These are phyloP conservation scores for Cruciata laevipes DNA, from an alignment of 257 asterid genomes.

Conservation along the genomic window DNA sequence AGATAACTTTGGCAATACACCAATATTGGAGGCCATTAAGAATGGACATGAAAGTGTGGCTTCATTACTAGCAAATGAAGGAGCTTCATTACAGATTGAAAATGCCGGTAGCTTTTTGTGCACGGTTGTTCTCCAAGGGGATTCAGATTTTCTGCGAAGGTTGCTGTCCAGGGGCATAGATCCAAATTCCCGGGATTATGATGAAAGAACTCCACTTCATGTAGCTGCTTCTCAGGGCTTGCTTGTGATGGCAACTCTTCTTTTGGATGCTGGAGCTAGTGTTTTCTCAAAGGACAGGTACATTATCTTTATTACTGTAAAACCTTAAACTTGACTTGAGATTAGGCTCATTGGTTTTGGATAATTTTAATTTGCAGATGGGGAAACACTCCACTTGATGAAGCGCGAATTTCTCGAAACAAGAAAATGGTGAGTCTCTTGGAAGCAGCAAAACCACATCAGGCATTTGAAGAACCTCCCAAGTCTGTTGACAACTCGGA, in stretches of 20 bases:
- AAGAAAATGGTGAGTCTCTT: conserved; percentile 55
- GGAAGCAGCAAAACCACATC: conserved; percentile 56
- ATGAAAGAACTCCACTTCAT: conserved; percentile 80
- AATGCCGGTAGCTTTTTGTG: conserved; percentile 70
- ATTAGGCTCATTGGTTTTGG: conserved; percentile 5
- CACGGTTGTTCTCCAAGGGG: conserved; percentile 58
- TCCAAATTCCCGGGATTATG: conserved; percentile 68
- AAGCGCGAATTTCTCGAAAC: conserved; percentile 66
- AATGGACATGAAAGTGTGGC: conserved; percentile 68
- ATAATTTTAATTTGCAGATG: conserved; percentile 39
- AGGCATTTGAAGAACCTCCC: conserved; percentile 41
- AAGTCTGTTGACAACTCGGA: conserved; percentile 31
- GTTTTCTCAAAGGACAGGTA: conserved; percentile 79
- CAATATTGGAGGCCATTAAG: conserved; percentile 76
- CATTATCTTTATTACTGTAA: neutral
- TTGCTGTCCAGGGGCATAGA: conserved; percentile 58
- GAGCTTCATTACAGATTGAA: conserved; percentile 55
- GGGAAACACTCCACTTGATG: conserved; percentile 84
- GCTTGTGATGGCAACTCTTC: conserved; percentile 64
- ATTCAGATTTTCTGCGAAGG: conserved; percentile 67
- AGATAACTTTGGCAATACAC: conserved; percentile 80
- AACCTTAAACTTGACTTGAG: neutral
- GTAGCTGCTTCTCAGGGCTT: conserved; percentile 76
- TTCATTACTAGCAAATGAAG: conserved; percentile 54
- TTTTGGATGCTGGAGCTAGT: conserved; percentile 83